phyloP scores from a whole-genome alignment of 2,329 filamentous ascomycete genomes.

The Xylaria sp. region DNA sequence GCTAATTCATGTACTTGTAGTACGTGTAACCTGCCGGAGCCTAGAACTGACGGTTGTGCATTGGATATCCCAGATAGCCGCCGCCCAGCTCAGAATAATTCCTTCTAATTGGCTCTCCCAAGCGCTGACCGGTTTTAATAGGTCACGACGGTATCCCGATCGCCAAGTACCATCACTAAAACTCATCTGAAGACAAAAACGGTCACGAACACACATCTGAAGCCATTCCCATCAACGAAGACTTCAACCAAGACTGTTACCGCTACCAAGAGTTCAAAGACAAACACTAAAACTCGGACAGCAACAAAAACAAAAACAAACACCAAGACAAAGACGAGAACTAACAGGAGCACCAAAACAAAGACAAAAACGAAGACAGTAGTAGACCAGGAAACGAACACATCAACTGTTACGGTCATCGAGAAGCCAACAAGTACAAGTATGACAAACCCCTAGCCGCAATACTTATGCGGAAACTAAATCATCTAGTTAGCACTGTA shows the following conservation, averaged over 20 bases:
- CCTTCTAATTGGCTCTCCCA: background rate
- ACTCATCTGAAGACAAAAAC: slow-evolving; percentile 2
- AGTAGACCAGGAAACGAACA: background rate
- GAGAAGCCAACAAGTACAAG: background rate
- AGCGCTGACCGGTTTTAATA: slow-evolving; percentile 7
- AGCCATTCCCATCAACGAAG: no score
- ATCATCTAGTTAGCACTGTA: slow-evolving; percentile 10
- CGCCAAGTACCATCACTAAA: slow-evolving; percentile 1
- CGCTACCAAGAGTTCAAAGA: no score
- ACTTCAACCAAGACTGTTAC: no score
- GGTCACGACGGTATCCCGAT: background rate
- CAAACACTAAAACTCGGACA: slow-evolving; percentile 3
- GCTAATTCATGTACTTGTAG: slow-evolving; percentile 22
- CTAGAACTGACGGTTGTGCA: background rate
- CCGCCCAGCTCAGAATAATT: background rate
- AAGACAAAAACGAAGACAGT: no score
- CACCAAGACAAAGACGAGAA: background rate
- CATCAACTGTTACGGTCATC: slow-evolving; percentile 1
- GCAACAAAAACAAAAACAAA: background rate
- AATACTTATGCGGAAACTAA: slow-evolving; percentile 3
- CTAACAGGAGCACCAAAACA: no score
- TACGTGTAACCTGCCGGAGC: slow-evolving; percentile 14
- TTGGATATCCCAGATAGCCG: background rate
- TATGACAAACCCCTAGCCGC: slow-evolving; percentile 1
- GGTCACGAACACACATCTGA: background rate